Conservation (phyloP, 108 stramenopile species). For the Skeletonema marinoi region DNA sequence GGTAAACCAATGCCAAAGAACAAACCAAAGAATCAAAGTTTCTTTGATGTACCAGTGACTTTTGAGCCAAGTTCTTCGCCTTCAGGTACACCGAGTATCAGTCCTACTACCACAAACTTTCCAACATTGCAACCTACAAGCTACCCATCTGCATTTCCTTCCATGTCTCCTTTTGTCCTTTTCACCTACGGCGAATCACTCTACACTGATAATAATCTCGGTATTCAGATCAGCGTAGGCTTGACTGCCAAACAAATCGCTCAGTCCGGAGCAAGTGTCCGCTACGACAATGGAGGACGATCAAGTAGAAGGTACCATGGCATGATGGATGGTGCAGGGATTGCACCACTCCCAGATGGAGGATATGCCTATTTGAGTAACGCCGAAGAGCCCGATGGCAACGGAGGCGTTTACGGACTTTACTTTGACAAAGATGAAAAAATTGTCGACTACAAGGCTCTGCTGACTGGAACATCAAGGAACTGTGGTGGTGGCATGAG, state of each 20-base stretch:
- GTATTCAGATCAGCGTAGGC: background rate
- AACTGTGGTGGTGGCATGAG: constrained; percentile 55
- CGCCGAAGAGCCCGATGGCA: constrained; percentile 31
- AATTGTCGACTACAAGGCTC: constrained; percentile 38
- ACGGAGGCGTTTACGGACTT: constrained; percentile 57
- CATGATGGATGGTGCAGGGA: constrained; percentile 3
- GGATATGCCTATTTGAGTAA: constrained; percentile 53
- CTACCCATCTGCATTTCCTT: background rate
- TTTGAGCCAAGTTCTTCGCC: background rate
- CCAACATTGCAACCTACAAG: background rate
- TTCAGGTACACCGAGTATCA: no score
- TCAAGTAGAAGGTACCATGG: background rate
- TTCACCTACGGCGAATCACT: background rate
- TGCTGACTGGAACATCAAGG: constrained; percentile 38
- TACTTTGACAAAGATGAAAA: constrained; percentile 49
- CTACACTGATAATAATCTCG: background rate
- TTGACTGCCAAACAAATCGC: background rate
- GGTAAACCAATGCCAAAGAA: no score
- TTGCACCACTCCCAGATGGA: background rate
- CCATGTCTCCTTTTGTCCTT: background rate
- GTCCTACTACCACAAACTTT: no score
- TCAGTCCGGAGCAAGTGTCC: background rate
- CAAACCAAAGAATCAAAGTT: no score
- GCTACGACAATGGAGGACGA: background rate
- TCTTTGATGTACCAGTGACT: no score